Percentiles rank a stretch among this genome's conserved stretches.
Evolutionary conservation across 352 stramenopile genomes (phyloP).

Genomic region (Globisporangium megalacanthum): DNA sequence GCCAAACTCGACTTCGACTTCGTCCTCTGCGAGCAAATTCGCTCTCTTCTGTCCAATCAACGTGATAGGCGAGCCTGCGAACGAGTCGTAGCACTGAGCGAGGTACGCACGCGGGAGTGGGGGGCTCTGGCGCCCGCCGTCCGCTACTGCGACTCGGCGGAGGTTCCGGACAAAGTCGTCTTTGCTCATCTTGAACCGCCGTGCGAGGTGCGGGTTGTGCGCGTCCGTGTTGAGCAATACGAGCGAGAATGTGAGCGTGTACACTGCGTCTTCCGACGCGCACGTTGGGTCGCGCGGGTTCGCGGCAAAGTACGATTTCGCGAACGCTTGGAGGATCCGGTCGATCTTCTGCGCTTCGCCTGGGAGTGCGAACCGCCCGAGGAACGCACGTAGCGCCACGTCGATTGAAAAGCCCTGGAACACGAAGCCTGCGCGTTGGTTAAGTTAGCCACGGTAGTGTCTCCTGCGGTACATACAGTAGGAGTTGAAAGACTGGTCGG

Average conservation of each 20-base stretch:
- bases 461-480: no score
- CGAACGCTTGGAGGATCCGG: slow-evolving; percentile 77
- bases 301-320: slow-evolving; percentile 50
- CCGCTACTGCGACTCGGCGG: slow-evolving; percentile 37
- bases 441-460: no score
- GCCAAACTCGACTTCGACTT: slow-evolving; percentile 65
- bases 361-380: slow-evolving; percentile 62
- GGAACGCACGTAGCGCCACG: slow-evolving; percentile 62
- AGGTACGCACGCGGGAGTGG: slow-evolving; percentile 45
- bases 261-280: slow-evolving; percentile 64
- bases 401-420: slow-evolving; percentile 62
- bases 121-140: slow-evolving; percentile 17
- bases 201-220: slow-evolving; percentile 58
- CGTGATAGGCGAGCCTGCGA: slow-evolving; percentile 49
- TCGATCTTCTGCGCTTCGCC: slow-evolving; percentile 83
- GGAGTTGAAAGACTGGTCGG: background rate
- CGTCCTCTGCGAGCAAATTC: slow-evolving; percentile 31
- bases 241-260: slow-evolving; percentile 73
- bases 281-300: slow-evolving; percentile 51
- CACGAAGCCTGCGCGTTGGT: slow-evolving; percentile 31
- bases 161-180: slow-evolving; percentile 74
- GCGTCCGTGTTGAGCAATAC: slow-evolving; percentile 80
- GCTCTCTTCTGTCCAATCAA: slow-evolving; percentile 46
- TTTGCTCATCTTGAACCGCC: slow-evolving; percentile 71
- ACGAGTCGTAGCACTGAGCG: slow-evolving; percentile 59